Evolutionary conservation across 2,329 filamentous ascomycete species (phyloP), one percentile per base, ranked within the genome.

Genomic region (Paecilomyces dactylethromorphus): DNA sequence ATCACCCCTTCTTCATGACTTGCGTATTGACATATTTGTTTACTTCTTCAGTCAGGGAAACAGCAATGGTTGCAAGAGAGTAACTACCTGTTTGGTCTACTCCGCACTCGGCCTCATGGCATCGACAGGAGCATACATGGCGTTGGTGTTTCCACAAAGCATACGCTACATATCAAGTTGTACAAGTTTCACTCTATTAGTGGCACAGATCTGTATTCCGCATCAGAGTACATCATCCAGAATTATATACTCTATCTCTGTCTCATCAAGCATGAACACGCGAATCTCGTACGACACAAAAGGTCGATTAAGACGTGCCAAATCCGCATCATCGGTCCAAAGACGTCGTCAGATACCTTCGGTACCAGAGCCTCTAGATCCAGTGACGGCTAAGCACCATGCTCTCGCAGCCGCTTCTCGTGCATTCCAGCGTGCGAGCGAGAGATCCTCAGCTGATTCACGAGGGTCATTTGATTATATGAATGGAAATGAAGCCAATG

Each of bases 401-500:
- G 76, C 76, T 18, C 67, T 72, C 8, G 70, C 73, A n/a, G 77
- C 77, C 51, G 77, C 77, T 7, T 73, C 74, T 13, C 65, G 68
- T 15, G 77, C 77, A 35, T 78, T 79, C 76, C 68, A 67, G 35
- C 69, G 74, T 29, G 73, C 71, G 1, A 67, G 63, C 13, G 68
- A 70, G 21, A 64, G 67, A 54, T 66, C 65, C 0, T 70, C 70
- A 1, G 63, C 59, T 1, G 68, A 68, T 6, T 68, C 66, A 1
- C 64, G 63, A 31, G 60, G 58, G 53, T 66, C 71, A 1, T 74
- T 71, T 53, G 67, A 69, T 59, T 63, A 66, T 26, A 39, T 71
- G 12, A 70, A 70, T 12, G 71, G 69, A 50, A 50, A 32, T 52
- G 54, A 60, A 51, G 0, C 67, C 66, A 24, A 59, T 56, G n/a